Percentiles rank a stretch among this genome's conserved stretches.
These are phyloP conservation scores for Hippophae tibetana DNA, from an alignment of 306 rosid species.

Conservation along the genomic window DNA sequence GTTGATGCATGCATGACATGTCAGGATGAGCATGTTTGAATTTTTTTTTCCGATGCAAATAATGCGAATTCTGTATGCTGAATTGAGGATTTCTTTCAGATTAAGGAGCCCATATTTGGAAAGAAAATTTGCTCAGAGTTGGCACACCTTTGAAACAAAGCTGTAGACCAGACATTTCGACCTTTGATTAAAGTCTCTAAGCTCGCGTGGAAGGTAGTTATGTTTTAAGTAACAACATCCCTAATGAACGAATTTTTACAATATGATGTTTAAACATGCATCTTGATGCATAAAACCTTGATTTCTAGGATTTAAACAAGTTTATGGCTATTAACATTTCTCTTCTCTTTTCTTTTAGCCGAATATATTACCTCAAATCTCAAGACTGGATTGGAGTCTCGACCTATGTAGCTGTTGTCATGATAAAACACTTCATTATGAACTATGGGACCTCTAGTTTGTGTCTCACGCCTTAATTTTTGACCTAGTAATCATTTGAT, in stretches of 20 bases:
- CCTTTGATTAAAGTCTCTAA: constrained; percentile 60
- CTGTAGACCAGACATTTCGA: constrained; percentile 64
- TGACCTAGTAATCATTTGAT: neutral
- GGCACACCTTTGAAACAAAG: constrained; percentile 72
- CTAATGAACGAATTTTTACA: constrained; percentile 5
- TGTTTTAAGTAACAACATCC: constrained; percentile 7
- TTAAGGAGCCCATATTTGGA: constrained; percentile 54
- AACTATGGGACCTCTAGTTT: neutral
- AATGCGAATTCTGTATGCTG: constrained; percentile 8
- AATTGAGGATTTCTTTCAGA: constrained; percentile 28
- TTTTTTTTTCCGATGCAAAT: too few species aligned
- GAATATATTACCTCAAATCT: too few species aligned
- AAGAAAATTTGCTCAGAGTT: constrained; percentile 51
- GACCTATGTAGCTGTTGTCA: too few species aligned
- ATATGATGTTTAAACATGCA: constrained; percentile 14
- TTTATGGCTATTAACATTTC: neutral
- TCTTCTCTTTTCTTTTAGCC: neutral
- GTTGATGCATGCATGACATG: too few species aligned
- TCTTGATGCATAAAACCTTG: constrained; percentile 1
- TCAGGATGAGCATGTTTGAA: too few species aligned
- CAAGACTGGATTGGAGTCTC: too few species aligned
- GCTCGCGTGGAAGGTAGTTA: constrained; percentile 86
- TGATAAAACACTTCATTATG: neutral
- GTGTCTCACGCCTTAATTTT: neutral
- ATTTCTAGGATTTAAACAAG: neutral